Base-by-base conservation (phyloP, 2,329 filamentous ascomycete genomes). In the Simplicillium sp. region DNA sequence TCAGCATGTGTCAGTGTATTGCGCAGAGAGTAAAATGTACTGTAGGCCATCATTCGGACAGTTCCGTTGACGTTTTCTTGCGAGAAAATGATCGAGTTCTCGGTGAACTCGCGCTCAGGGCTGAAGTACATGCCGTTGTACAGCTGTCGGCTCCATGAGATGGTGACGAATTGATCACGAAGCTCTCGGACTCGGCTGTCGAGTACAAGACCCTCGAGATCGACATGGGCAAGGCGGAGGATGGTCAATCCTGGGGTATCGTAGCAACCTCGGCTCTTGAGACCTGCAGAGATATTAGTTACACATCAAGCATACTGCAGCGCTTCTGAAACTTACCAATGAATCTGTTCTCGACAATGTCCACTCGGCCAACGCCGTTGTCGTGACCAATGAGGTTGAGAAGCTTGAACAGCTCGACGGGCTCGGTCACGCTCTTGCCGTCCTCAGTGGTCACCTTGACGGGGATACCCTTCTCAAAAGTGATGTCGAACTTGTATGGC, bases 311-410 rank as follows among this genome's bases (percentile, higher is more conserved):
- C 20, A 25, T 25, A 25, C 20, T 9, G 20, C 6, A 9, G 6
- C 9, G 9, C 20, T 25, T 25, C 9, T 25, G 20, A 25, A 25
- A 25, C 20, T 25, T 25, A 25, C 20, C 54, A 31, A 57, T 54
- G 36, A 57, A 61, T 31, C 57, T 50, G 46, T 55, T 62, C 60
- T 85, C 82, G 46, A 61, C 59, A 36, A 62, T 58, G 33, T 61
- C 82, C 45, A 85, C 80, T 51, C 82, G 70, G 46, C 82, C 82
- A 45, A 86, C 70, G 52, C 81, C 82, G 60, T 84, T 67, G 46
- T 66, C 71, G 54, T 71, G 68, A 37, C 72, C 82, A 50, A 86
- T 77, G 46, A 72, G 63, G 62, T 84, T 84, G 48, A 75, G 68
- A 17, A 71, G 67, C 41, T 75, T 65, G 66, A 86, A 86, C 40